phyloP scores from a whole-genome alignment of 306 rosid genomes.

The Sicyos baderoa region DNA sequence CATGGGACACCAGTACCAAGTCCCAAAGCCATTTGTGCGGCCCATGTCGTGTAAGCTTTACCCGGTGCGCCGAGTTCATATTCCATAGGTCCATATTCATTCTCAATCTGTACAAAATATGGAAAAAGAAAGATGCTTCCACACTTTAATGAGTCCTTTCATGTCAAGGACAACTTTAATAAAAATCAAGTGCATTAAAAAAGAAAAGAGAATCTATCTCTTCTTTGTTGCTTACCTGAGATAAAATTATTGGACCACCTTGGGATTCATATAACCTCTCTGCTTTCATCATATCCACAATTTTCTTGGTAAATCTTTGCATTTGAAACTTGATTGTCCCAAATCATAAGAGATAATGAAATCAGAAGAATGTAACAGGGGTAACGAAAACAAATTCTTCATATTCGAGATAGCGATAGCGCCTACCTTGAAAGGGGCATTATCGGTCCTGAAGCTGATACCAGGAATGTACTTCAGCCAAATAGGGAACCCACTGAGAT shows the following conservation, averaged over 20 bases:
- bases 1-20: constrained; percentile 92
- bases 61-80: constrained; percentile 81
- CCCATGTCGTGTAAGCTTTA: constrained; percentile 74
- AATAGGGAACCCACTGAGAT: constrained; percentile 86
- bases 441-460: constrained; percentile 81
- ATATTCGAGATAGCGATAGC: constrained; percentile 16
- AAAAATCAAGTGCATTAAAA: background rate
- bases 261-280: constrained; percentile 72
- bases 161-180: background rate
- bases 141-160: constrained; percentile 10
- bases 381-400: background rate
- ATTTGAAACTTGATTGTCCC: constrained; percentile 50
- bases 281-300: constrained; percentile 92
- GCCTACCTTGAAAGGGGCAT: constrained; percentile 80
- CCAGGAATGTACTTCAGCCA: constrained; percentile 97
- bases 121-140: constrained; percentile 17
- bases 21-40: constrained; percentile 86
- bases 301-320: constrained; percentile 77
- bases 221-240: constrained; percentile 53
- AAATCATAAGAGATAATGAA: constrained; percentile 20
- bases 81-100: constrained; percentile 93
- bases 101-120: constrained; percentile 66
- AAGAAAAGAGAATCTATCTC: constrained; percentile 9
- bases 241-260: constrained; percentile 93
- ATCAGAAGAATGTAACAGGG: background rate